Conservation (phyloP, 2,329 filamentous ascomycete species). For the Tothia fuscella region DNA sequence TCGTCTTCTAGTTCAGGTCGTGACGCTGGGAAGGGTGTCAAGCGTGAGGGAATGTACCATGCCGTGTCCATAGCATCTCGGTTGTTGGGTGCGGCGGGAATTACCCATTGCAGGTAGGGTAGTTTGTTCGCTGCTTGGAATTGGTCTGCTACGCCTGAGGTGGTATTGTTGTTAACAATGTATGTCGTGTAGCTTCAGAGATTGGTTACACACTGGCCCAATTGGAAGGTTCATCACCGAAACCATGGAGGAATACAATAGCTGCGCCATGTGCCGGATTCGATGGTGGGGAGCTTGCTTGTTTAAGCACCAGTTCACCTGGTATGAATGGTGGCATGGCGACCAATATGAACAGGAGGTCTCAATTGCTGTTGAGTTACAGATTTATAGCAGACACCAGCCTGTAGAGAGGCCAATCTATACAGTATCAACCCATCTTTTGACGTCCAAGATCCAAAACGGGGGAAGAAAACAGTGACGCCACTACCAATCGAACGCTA, state of each 20-base stretch:
- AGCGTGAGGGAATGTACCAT: conserved; percentile 33
- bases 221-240: conserved; percentile 35
- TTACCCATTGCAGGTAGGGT: conserved; percentile 36
- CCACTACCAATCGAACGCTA: no score
- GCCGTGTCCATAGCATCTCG: conserved; percentile 34
- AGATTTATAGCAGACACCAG: no score
- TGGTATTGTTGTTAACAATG: background rate
- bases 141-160: conserved; percentile 31
- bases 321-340: conserved; percentile 4
- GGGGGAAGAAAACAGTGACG: no score
- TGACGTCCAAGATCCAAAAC: no score
- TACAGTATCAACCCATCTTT: no score
- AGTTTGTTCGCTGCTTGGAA: conserved; percentile 38
- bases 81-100: conserved; percentile 38
- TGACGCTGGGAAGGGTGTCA: conserved; percentile 28
- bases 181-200: background rate
- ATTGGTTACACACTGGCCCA: conserved; percentile 23
- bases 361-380: no score
- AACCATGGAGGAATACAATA: conserved; percentile 35
- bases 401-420: no score
- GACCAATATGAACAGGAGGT: no score
- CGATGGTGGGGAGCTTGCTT: conserved; percentile 22
- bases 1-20: conserved; percentile 32
- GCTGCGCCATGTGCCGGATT: conserved; percentile 29
- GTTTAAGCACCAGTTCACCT: conserved; percentile 24